These are phyloP conservation scores for sweet orange (Citrus sinensis) DNA, from an alignment of 345 rosid genomes.

Conservation along the genomic window DVS_A1.0 CM039168.1:1850501-1851000, in stretches of 20 bases:
- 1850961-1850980: too few species aligned
- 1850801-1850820: too few species aligned
- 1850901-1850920: neutral
- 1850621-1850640: neutral
- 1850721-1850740: slow-evolving; percentile 15
- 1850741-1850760: neutral
- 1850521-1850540: slow-evolving; percentile 13
- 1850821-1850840: too few species aligned
- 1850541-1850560: slow-evolving; percentile 13
- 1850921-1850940: too few species aligned
- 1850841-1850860: too few species aligned
- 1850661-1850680: slow-evolving; percentile 47
- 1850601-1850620: neutral
- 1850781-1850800: neutral
- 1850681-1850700: slow-evolving; percentile 43
- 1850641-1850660: slow-evolving; percentile 41
- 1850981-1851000: too few species aligned
- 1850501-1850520: slow-evolving; percentile 25
- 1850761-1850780: too few species aligned
- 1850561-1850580: neutral
- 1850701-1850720: slow-evolving; percentile 35
- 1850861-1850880: too few species aligned
- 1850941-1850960: too few species aligned
- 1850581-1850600: neutral
- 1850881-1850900: too few species aligned